phyloP scores from a whole-genome alignment of 2,329 filamentous ascomycete genomes.

The Ambrosiella beaveri region DNA sequence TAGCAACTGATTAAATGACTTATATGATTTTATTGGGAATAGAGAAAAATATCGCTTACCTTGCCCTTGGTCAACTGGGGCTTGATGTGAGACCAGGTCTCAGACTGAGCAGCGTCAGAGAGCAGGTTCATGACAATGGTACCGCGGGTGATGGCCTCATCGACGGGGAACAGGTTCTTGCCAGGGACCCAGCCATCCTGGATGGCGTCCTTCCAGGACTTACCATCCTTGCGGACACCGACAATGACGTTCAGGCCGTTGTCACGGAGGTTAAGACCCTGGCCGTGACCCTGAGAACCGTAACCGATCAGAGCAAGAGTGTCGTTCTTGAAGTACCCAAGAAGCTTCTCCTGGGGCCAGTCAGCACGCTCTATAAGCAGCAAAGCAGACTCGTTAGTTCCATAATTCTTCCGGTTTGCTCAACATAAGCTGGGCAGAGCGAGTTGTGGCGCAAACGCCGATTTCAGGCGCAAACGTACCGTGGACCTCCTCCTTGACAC shows the following conservation, averaged over 20 bases:
- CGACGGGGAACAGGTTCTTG: constrained; percentile 97
- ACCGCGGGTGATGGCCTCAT: constrained; percentile 84
- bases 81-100: constrained; percentile 98
- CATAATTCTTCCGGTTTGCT: neutral
- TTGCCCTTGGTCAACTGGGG: constrained; percentile 97
- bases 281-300: constrained; percentile 92
- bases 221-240: constrained; percentile 93
- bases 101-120: constrained; percentile 89
- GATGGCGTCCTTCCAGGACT: constrained; percentile 94
- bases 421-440: too few relatives aligned
- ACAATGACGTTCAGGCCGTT: constrained; percentile 98
- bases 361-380: constrained; percentile 66
- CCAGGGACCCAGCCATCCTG: constrained; percentile 96
- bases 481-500: constrained; percentile 84
- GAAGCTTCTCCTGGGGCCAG: constrained; percentile 96
- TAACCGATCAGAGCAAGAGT: constrained; percentile 98
- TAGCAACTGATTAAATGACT: neutral
- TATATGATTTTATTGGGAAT: neutral
- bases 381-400: constrained; percentile 6
- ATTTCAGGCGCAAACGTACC: constrained; percentile 34
- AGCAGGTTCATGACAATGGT: constrained; percentile 99
- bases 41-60: constrained; percentile 32
- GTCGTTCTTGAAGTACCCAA: constrained; percentile 99
- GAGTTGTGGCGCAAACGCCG: too few relatives aligned
- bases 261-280: constrained; percentile 98